A percentile compares a stretch with the other conserved stretches of the same genome.
Evolutionary conservation across 441 rosid genomes (phyloP).

Genomic region (Bruguiera hainesii): DNA sequence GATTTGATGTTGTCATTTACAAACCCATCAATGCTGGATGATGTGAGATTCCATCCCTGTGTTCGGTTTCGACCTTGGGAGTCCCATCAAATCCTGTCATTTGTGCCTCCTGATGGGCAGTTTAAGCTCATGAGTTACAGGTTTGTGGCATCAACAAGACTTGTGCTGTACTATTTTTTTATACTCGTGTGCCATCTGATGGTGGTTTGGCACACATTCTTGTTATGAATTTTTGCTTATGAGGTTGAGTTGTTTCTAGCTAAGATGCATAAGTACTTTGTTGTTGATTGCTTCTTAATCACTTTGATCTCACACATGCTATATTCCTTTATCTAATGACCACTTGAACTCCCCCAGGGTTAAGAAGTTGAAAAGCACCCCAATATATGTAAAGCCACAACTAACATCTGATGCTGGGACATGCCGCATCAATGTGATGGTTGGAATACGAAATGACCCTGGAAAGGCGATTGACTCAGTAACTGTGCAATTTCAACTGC

Average conservation of each 20-base stretch:
- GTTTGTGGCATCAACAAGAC: constrained; percentile 24
- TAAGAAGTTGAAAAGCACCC: constrained; percentile 77
- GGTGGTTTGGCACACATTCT: neutral
- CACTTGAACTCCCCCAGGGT: constrained; percentile 40
- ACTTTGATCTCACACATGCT: neutral
- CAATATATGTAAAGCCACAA: constrained; percentile 89
- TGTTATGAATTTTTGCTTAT: neutral
- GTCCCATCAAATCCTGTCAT: constrained; percentile 82
- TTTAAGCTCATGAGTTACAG: constrained; percentile 98
- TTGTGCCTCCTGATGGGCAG: constrained; percentile 96
- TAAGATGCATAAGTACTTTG: neutral
- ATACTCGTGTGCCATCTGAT: neutral
- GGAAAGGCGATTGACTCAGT: constrained; percentile 81
- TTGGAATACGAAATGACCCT: constrained; percentile 80
- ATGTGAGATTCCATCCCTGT: constrained; percentile 87
- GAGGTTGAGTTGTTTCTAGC: neutral
- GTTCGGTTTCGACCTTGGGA: constrained; percentile 96
- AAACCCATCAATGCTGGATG: constrained; percentile 75
- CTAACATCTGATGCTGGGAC: constrained; percentile 68
- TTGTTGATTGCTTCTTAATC: constrained; percentile 5
- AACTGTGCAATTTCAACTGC: constrained; percentile 69
- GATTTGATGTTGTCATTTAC: constrained; percentile 86
- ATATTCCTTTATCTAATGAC: neutral
- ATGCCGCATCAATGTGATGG: constrained; percentile 66
- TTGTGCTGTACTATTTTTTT: neutral